These are phyloP conservation scores for Camellia japonica DNA, from an alignment of 148 eudicot species.

Conservation along the genomic window DNA sequence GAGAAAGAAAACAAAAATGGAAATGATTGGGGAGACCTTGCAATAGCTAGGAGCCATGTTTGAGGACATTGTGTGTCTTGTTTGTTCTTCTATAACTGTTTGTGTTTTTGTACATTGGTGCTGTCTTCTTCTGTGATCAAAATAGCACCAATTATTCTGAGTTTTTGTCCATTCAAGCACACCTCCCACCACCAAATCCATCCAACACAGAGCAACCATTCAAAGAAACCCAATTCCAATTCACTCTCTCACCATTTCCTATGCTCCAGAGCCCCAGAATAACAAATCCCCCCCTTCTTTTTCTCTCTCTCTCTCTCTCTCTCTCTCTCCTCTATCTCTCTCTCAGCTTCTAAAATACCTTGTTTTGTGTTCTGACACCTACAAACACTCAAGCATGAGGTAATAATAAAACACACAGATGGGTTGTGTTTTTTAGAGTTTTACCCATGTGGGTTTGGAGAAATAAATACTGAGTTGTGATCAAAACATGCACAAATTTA, in stretches of 20 bases:
- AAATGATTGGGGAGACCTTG: conserved; percentile 53
- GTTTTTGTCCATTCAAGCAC: conserved; percentile 24
- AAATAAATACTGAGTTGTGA: conserved; percentile 45
- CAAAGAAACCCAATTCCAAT: conserved; percentile 16
- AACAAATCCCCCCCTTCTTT: not conserved
- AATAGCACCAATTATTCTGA: conserved; percentile 15
- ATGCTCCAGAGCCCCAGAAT: conserved; percentile 15
- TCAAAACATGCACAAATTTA: conserved; percentile 38
- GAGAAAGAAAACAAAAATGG: conserved; percentile 46
- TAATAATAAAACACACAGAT: conserved; percentile 27
- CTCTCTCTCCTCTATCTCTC: conserved; percentile 20
- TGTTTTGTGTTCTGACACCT: conserved; percentile 31
- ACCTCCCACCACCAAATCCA: conserved; percentile 16
- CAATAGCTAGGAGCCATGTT: conserved; percentile 26
- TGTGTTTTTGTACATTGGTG: conserved; percentile 32
- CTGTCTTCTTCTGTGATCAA: conserved; percentile 45
- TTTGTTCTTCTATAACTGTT: conserved; percentile 31
- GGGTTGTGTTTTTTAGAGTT: conserved; percentile 38
- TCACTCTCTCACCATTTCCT: conserved; percentile 33
- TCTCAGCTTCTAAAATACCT: conserved; percentile 25
- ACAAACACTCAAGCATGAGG: conserved; percentile 13
- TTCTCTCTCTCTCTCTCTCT: conserved; percentile 17
- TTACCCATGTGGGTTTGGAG: conserved; percentile 56
- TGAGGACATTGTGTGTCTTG: conserved; percentile 10
- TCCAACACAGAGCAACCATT: conserved; percentile 16